Evolutionary conservation across 352 stramenopile genomes (phyloP).

Genomic region (Phytophthora brassicae): DNA sequence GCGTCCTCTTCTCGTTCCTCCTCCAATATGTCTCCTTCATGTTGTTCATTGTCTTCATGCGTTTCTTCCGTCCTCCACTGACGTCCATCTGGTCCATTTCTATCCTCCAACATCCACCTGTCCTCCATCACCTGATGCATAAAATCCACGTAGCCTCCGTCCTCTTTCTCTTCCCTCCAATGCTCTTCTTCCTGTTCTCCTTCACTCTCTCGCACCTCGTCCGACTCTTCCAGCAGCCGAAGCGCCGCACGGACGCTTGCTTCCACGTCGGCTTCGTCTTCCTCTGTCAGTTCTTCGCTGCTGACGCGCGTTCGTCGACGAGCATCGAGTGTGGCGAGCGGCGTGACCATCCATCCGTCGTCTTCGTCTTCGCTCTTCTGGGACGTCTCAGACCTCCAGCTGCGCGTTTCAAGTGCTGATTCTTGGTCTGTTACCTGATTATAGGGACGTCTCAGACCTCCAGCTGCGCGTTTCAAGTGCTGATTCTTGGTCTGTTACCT

Average conservation of each 20-base stretch:
- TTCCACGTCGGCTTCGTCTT: constrained; percentile 49
- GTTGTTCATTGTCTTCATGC: constrained; percentile 5
- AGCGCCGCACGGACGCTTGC: constrained; percentile 52
- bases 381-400: constrained; percentile 18
- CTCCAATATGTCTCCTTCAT: neutral
- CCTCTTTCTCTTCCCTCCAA: neutral
- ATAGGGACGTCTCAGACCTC: constrained; percentile 13
- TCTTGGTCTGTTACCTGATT: too few species aligned
- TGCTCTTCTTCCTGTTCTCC: constrained; percentile 27
- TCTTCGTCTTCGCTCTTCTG: constrained; percentile 33
- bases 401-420: constrained; percentile 3
- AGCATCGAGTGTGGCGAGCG: constrained; percentile 15
- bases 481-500: constrained; percentile 2
- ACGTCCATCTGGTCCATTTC: neutral
- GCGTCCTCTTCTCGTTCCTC: neutral
- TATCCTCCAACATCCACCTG: constrained; percentile 30
- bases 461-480: constrained; percentile 14
- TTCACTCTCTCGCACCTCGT: constrained; percentile 8
- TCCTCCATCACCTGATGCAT: constrained; percentile 51
- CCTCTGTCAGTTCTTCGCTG: constrained; percentile 18
- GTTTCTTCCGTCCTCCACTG: constrained; percentile 21
- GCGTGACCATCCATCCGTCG: constrained; percentile 38
- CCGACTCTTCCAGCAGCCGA: constrained; percentile 44
- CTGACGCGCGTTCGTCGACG: neutral
- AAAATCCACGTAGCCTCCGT: constrained; percentile 46